phyloP scores from a whole-genome alignment of 495 filamentous ascomycete species.

The Lepraria neglecta region DNA sequence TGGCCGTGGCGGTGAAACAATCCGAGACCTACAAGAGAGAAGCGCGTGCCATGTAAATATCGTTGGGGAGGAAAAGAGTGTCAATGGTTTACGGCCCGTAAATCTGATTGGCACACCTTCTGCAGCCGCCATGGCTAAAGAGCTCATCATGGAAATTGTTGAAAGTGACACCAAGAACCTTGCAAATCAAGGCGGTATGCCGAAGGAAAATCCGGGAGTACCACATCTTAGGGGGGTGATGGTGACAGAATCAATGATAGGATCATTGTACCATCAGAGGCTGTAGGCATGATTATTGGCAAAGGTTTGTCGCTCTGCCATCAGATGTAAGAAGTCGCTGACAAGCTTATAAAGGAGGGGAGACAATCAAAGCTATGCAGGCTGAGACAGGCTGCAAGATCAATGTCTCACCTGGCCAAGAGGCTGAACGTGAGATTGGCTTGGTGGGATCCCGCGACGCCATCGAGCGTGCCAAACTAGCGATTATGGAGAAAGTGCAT shows the following conservation, averaged over 20 bases:
- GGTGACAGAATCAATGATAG: constrained; percentile 67
- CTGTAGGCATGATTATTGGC: constrained; percentile 87
- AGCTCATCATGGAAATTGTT: constrained; percentile 79
- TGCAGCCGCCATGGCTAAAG: constrained; percentile 62
- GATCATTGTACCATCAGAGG: constrained; percentile 74
- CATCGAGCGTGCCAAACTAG: constrained; percentile 64
- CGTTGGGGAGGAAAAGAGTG: constrained; percentile 75
- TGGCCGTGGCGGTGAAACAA: constrained; percentile 77
- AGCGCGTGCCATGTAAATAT: constrained; percentile 86
- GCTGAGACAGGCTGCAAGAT: constrained; percentile 77
- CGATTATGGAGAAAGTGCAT: constrained; percentile 84
- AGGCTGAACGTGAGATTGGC: constrained; percentile 72
- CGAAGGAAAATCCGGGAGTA: constrained; percentile 18
- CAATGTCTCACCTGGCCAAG: constrained; percentile 70
- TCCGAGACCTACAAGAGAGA: constrained; percentile 80
- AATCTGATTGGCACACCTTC: constrained; percentile 70
- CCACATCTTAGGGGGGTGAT: constrained; percentile 27
- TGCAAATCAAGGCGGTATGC: constrained; percentile 26
- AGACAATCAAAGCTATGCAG: constrained; percentile 85
- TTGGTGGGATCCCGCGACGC: constrained; percentile 65
- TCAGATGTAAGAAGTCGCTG: neutral
- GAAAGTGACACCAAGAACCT: constrained; percentile 70
- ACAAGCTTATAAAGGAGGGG: constrained; percentile 47
- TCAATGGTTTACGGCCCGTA: constrained; percentile 75
- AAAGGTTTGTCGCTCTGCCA: constrained; percentile 44